Percentiles rank a stretch among this genome's conserved stretches.
phyloP scores from a whole-genome alignment of 345 rosid species.

The Cardamine resedifolia region DNA sequence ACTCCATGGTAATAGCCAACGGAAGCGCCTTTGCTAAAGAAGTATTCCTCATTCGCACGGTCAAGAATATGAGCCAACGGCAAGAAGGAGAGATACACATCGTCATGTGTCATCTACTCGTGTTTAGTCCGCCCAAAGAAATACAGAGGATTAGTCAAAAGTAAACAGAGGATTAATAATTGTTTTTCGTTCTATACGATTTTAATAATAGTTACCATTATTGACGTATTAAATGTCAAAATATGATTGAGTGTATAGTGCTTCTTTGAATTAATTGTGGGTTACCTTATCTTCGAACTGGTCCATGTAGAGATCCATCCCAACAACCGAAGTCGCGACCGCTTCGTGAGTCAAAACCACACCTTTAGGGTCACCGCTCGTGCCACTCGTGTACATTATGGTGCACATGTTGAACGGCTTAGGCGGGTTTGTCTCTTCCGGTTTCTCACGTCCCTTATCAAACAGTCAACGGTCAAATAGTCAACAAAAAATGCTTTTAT shows the following conservation, averaged over 20 bases:
- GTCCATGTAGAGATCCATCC: conserved; percentile 76
- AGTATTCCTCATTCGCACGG: conserved; percentile 81
- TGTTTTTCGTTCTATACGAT: too few relatives aligned
- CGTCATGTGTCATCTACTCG: conserved; percentile 77
- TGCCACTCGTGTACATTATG: conserved; percentile 97
- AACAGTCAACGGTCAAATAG: conserved; percentile 7
- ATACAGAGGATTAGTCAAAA: not conserved
- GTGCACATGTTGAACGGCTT: conserved; percentile 71
- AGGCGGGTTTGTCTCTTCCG: conserved; percentile 56
- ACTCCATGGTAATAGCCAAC: conserved; percentile 98
- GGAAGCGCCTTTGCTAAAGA: conserved; percentile 87
- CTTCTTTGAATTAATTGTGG: not conserved
- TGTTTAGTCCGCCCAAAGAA: conserved; percentile 1
- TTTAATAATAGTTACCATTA: too few relatives aligned
- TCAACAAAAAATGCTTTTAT: not conserved
- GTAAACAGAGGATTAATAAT: not conserved
- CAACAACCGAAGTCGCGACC: conserved; percentile 53
- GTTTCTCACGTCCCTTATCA: conserved; percentile 64
- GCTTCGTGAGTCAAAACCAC: conserved; percentile 89
- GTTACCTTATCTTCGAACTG: conserved; percentile 91
- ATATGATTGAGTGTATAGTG: not conserved
- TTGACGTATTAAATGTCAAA: not conserved
- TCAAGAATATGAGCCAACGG: conserved; percentile 96
- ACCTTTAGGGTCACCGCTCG: conserved; percentile 97
- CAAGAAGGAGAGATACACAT: conserved; percentile 86